phyloP scores from a whole-genome alignment of 1,139 yeast species.

The Kodamaea alishanica region DNA sequence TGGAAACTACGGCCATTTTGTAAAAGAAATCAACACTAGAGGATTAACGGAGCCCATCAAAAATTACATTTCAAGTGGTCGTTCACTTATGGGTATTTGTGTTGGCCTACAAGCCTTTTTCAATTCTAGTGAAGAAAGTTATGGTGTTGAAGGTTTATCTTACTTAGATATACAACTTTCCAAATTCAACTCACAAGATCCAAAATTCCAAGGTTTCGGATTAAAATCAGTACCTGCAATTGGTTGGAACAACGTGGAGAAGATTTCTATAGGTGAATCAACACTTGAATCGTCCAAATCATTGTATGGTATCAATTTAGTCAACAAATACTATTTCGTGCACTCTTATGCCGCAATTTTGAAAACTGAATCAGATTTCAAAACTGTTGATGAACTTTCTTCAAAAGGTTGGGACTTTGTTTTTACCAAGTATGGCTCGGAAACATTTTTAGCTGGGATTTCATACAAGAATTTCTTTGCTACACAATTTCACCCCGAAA shows the following conservation, averaged over 20 bases:
- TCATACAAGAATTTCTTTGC: constrained; percentile 77
- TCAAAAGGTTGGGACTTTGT: constrained; percentile 76
- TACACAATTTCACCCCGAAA: constrained; percentile 97
- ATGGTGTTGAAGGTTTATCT: constrained; percentile 50
- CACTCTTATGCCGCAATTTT: constrained; percentile 85
- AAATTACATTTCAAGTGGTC: constrained; percentile 65
- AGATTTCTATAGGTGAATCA: constrained; percentile 17
- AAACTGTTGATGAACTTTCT: constrained; percentile 27
- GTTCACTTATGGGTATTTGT: constrained; percentile 92
- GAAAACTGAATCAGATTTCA: constrained; percentile 23
- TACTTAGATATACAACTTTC: constrained; percentile 50
- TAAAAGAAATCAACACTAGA: constrained; percentile 58
- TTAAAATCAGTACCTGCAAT: constrained; percentile 87
- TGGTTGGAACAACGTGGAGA: constrained; percentile 73
- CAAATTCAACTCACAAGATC: constrained; percentile 54
- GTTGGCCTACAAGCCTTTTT: constrained; percentile 90
- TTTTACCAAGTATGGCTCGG: constrained; percentile 69
- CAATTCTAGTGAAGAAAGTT: constrained; percentile 69
- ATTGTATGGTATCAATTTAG: constrained; percentile 61
- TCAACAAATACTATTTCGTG: constrained; percentile 82
- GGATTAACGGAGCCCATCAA: constrained; percentile 64
- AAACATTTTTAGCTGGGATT: constrained; percentile 81
- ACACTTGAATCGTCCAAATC: constrained; percentile 20
- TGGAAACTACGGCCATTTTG: constrained; percentile 94
- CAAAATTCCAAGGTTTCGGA: constrained; percentile 19